Evolutionary conservation across 192 early-diverging fungal genomes (phyloP).

Genomic region (Glomus cerebriforme): DNA sequence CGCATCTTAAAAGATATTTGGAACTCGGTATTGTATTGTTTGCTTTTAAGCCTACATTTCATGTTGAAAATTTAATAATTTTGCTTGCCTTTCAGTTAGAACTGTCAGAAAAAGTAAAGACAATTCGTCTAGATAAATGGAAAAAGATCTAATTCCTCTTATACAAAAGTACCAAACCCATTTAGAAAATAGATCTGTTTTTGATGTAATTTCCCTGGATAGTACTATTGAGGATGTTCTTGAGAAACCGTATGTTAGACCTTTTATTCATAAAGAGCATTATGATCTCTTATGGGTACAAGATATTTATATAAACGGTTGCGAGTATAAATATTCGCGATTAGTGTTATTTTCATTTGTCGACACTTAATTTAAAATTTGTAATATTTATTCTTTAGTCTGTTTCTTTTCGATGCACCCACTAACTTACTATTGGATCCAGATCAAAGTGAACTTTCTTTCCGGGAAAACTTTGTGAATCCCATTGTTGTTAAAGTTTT

Average conservation of each 20-base stretch:
- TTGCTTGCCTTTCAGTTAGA: constrained; percentile 26
- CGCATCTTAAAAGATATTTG: constrained; percentile 23
- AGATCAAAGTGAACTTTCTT: constrained; percentile 25
- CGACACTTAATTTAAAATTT: not conserved
- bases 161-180: constrained; percentile 29
- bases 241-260: constrained; percentile 3
- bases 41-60: constrained; percentile 20
- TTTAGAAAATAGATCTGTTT: constrained; percentile 25
- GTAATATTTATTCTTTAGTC: constrained; percentile 9
- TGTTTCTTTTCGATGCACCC: constrained; percentile 23
- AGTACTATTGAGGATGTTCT: constrained; percentile 16
- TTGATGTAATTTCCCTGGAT: constrained; percentile 29
- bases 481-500: constrained; percentile 25
- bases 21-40: constrained; percentile 24
- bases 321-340: constrained; percentile 23
- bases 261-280: constrained; percentile 28
- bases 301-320: constrained; percentile 32
- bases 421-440: constrained; percentile 24
- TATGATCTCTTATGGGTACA: constrained; percentile 28
- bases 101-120: constrained; percentile 6
- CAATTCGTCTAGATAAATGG: constrained; percentile 23
- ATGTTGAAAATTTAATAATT: constrained; percentile 26
- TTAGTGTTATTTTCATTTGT: constrained; percentile 25
- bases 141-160: constrained; percentile 23
- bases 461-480: constrained; percentile 24